Conservation (phyloP, 2,329 filamentous ascomycete species). For the Diaporthe sp. region DNA sequence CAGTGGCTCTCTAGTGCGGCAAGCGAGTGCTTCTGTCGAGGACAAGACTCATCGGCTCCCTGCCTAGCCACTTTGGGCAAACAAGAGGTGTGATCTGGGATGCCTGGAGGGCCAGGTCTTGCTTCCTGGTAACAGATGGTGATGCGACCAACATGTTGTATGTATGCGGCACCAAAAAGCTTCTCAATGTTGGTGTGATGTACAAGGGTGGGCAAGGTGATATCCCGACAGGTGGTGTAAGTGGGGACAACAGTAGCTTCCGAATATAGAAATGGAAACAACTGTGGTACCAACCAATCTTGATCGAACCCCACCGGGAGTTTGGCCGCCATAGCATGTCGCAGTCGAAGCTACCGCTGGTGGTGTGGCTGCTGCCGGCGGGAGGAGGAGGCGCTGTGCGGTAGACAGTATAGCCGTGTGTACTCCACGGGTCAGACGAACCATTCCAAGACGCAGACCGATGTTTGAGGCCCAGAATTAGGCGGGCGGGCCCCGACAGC, state of each 20-base stretch:
- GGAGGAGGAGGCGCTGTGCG: constrained; percentile 14
- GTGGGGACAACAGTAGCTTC: not conserved
- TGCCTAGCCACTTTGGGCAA: not conserved
- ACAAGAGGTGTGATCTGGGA: not conserved
- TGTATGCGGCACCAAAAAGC: not conserved
- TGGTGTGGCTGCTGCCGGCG: not conserved
- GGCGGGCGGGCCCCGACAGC: not conserved
- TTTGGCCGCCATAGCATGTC: not conserved
- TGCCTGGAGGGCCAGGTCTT: not conserved
- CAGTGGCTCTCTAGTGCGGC: not conserved
- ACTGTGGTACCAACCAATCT: not conserved
- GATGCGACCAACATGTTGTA: not conserved
- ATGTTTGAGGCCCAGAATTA: not conserved
- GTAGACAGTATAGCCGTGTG: constrained; percentile 5
- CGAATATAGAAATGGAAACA: not conserved
- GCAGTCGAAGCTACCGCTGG: not conserved
- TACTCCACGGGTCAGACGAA: not conserved
- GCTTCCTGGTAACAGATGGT: not conserved
- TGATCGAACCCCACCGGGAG: not conserved
- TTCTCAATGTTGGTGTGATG: not conserved
- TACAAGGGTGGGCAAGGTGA: not conserved
- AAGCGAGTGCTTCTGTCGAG: not conserved
- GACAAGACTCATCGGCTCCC: not conserved
- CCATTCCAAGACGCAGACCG: not conserved
- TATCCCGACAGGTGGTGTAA: not conserved